phyloP scores from a whole-genome alignment of 352 stramenopile species.

The Phytophthora capsici region DNA sequence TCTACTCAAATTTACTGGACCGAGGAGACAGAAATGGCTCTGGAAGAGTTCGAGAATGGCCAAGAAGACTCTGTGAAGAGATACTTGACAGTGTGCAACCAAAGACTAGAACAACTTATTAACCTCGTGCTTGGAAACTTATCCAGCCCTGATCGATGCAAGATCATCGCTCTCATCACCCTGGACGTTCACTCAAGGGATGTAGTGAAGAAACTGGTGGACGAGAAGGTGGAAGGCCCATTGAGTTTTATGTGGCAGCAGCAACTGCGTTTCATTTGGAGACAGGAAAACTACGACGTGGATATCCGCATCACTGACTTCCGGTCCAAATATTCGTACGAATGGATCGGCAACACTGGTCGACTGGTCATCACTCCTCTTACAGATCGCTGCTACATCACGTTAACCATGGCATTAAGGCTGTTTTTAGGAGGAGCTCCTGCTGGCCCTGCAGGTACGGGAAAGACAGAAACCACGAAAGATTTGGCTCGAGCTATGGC shows the following conservation, averaged over 20 bases:
- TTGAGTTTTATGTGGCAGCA: constrained; percentile 91
- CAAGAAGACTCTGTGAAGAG: constrained; percentile 89
- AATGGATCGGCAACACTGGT: constrained; percentile 90
- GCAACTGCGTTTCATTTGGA: constrained; percentile 89
- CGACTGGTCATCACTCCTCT: constrained; percentile 96
- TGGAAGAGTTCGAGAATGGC: constrained; percentile 90
- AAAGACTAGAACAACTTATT: constrained; percentile 91
- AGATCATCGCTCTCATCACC: constrained; percentile 96
- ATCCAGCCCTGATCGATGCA: constrained; percentile 90
- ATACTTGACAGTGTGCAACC: constrained; percentile 82
- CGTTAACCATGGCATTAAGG: constrained; percentile 95
- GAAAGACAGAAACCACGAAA: constrained; percentile 90
- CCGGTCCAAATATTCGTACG: constrained; percentile 93
- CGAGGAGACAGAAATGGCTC: constrained; percentile 94
- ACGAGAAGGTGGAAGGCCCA: constrained; percentile 89
- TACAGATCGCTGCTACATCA: constrained; percentile 98
- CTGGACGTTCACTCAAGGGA: constrained; percentile 96
- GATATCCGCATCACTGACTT: constrained; percentile 98
- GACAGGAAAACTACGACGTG: constrained; percentile 95
- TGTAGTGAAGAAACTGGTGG: constrained; percentile 91
- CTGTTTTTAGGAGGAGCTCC: constrained; percentile 96
- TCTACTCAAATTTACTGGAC: constrained; percentile 95
- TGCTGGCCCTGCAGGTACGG: constrained; percentile 93
- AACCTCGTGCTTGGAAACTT: constrained; percentile 92
- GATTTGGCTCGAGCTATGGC: constrained; percentile 87